Evolutionary conservation across 176 grass and related monocot species (phyloP), one percentile per base, ranked within the genome.

Genomic region (Lolium rigidum): DNA sequence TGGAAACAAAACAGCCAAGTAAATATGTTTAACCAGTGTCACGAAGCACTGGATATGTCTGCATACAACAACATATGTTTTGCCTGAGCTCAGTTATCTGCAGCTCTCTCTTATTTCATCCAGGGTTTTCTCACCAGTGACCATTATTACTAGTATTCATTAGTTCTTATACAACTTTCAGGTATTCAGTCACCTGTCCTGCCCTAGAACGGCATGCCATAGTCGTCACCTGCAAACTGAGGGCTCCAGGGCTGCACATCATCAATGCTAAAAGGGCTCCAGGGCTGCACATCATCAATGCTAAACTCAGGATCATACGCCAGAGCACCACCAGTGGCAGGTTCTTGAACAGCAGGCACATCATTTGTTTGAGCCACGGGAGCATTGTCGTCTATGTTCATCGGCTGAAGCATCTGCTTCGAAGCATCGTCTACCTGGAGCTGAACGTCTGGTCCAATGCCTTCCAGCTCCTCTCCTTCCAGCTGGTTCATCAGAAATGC

Each of bases 261-360:
- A 6, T 21, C 80, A 24, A 49, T 15, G 60, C 47, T 17, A 46
- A 46, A 64, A 35, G 31, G 31, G 31, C 31, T 35, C 31, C 31
- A 35, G 44, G 12, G 3, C 61, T 9, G 47, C 51, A 0, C 18
- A 18, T 66, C 37, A 6, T 21, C 80, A 24, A 49, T 15, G 60
- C 47, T 17, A 46, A 46, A 64, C 44, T 64, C 70, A 39, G 24
- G 25, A 37, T 84, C 71, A 50, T 46, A n/a, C 10, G 17, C 22
- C 2, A 31, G 31, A n/a, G 24, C 1, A 10, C 16, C 57, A 50
- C 11, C 70, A 50, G 31, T 2, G 6, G 24, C 5, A 8, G 21
- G 58, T 76, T 50, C 86, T 20, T 59, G 77, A 64, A 44, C 58
- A 26, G n/a, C 67, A 54, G 61, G 61, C 61, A 11, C 61, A 28